Percentiles rank a stretch among this genome's conserved stretches.
phyloP scores from a whole-genome alignment of 225 moss, liverwort and hornwort species.

The Neckera pumila region DNA sequence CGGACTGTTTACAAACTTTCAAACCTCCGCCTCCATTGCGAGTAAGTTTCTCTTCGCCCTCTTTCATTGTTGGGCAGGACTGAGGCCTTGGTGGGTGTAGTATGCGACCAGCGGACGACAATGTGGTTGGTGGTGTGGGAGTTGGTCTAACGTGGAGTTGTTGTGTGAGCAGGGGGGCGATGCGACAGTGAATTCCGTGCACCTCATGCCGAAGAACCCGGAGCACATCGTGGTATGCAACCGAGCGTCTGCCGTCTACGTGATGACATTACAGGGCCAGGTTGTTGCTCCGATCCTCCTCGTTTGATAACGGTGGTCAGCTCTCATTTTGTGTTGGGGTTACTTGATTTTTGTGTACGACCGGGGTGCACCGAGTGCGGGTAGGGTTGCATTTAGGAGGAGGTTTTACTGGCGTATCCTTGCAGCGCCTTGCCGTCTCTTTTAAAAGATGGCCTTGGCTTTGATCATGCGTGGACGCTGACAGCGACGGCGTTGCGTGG shows the following conservation, averaged over 20 bases:
- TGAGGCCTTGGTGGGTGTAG: neutral
- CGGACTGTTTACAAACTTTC: conserved; percentile 88
- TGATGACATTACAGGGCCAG: conserved; percentile 99
- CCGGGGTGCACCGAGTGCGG: neutral
- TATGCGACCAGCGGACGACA: neutral
- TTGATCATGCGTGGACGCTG: neutral
- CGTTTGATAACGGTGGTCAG: no score
- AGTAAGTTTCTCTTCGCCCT: conserved; percentile 19
- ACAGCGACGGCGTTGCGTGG: neutral
- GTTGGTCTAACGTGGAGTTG: neutral
- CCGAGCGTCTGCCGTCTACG: conserved; percentile 85
- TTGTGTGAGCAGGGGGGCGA: conserved; percentile 55
- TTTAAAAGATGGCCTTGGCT: neutral
- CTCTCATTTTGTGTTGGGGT: neutral
- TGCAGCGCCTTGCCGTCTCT: neutral
- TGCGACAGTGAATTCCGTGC: conserved; percentile 80
- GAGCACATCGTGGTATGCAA: conserved; percentile 89
- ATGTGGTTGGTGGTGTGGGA: neutral
- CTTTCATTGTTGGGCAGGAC: neutral
- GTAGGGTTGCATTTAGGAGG: neutral
- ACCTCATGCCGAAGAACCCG: conserved; percentile 77
- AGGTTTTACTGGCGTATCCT: neutral
- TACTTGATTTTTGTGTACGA: neutral
- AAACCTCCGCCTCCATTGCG: conserved; percentile 96
- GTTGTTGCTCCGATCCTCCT: conserved; percentile 9